A percentile compares a stretch with the other conserved stretches of the same genome.
These are phyloP conservation scores for Halophytophthora batemanensis DNA, from an alignment of 352 stramenopile genomes.

Conservation along the genomic window DNA sequence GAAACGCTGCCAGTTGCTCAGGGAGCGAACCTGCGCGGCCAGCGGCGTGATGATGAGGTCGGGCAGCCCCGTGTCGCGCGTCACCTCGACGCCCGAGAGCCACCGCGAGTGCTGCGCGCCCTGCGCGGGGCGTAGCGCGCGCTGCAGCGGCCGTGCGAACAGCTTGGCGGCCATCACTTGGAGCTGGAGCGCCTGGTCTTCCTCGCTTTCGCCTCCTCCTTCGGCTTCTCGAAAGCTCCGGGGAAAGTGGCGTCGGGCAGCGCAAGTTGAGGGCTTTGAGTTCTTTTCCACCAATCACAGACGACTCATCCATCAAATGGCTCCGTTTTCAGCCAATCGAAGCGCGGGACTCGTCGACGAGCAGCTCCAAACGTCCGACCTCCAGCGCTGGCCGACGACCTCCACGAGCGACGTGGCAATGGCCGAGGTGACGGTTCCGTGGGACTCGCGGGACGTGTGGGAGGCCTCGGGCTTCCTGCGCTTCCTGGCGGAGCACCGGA, in stretches of 20 bases:
- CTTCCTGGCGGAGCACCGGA: constrained; percentile 55
- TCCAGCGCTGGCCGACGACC: too few relatives aligned
- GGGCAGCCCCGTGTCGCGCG: constrained; percentile 37
- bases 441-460: constrained; percentile 44
- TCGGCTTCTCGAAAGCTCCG: neutral
- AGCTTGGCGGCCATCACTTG: constrained; percentile 2
- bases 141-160: constrained; percentile 19
- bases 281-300: neutral
- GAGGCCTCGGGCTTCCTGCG: constrained; percentile 42
- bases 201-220: neutral
- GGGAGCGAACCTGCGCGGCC: constrained; percentile 39
- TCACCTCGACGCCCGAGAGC: constrained; percentile 36
- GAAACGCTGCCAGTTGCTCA: neutral
- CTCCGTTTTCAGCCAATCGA: neutral
- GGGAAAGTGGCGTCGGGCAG: neutral
- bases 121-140: constrained; percentile 6
- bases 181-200: neutral
- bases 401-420: too few relatives aligned
- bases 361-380: too few relatives aligned
- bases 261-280: neutral
- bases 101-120: constrained; percentile 21
- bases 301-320: neutral
- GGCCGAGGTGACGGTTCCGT: constrained; percentile 12
- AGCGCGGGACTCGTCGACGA: too few relatives aligned
- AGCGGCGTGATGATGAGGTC: constrained; percentile 72